Evolutionary conservation across 108 stramenopile genomes (phyloP).

Genomic region (Schizochytrium sp.): DNA sequence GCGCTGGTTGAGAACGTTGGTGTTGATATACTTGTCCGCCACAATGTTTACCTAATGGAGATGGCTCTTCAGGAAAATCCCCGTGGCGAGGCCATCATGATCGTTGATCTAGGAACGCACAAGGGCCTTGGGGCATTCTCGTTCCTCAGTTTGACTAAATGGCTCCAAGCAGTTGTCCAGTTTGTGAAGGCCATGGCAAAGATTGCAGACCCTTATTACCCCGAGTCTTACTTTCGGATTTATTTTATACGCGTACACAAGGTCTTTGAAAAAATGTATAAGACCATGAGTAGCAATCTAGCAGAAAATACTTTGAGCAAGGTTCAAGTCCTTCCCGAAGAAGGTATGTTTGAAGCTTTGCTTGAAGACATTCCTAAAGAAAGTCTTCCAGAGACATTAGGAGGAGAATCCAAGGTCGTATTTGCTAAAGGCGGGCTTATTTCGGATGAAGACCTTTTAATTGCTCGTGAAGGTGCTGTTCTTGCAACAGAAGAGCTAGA

Average conservation of each 20-base stretch:
- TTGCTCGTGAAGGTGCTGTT: not conserved
- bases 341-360: not conserved
- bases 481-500: not conserved
- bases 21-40: not conserved
- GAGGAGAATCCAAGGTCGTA: not conserved
- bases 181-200: slow-evolving; percentile 59
- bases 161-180: slow-evolving; percentile 4
- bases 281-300: slow-evolving; percentile 46
- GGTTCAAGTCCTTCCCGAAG: slow-evolving; percentile 6
- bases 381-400: not conserved
- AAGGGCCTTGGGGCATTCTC: slow-evolving; percentile 26
- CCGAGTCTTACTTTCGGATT: slow-evolving; percentile 23
- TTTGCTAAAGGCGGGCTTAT: not conserved
- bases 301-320: slow-evolving; percentile 29
- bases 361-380: slow-evolving; percentile 17
- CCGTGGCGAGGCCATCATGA: slow-evolving; percentile 37
- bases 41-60: slow-evolving; percentile 51
- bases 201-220: slow-evolving; percentile 53
- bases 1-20: slow-evolving; percentile 28
- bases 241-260: slow-evolving; percentile 5
- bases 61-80: slow-evolving; percentile 11
- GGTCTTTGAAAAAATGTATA: slow-evolving; percentile 34
- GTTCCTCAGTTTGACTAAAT: not conserved
- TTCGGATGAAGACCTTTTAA: slow-evolving; percentile 13
- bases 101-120: slow-evolving; percentile 28